These are phyloP conservation scores for Limonium bicolor DNA, from an alignment of 148 eudicot species.

Conservation along the genomic window DNA sequence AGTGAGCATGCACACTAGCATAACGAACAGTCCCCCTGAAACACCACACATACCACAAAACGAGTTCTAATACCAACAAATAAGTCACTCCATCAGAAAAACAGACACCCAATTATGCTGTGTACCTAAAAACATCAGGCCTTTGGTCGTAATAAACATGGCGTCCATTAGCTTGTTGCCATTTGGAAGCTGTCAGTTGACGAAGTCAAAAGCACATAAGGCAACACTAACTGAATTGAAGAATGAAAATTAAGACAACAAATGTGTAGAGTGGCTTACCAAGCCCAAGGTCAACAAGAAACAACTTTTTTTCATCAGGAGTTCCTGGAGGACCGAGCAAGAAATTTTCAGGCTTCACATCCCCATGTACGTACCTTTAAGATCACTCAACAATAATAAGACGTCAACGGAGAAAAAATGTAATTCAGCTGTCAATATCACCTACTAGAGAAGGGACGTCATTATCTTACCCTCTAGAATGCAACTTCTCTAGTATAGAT, in stretches of 20 bases:
- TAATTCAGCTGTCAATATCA: too few species aligned
- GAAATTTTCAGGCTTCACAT: slow-evolving; percentile 93
- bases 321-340: slow-evolving; percentile 87
- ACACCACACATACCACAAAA: not conserved
- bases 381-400: not conserved
- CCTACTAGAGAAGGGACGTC: too few species aligned
- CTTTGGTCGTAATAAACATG: slow-evolving; percentile 96
- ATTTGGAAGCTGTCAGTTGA: slow-evolving; percentile 48
- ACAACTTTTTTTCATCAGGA: slow-evolving; percentile 66
- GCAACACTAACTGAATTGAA: not conserved
- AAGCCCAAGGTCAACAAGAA: slow-evolving; percentile 89
- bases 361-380: slow-evolving; percentile 84
- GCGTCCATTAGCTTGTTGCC: slow-evolving; percentile 48
- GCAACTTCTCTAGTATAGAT: slow-evolving; percentile 83
- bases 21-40: slow-evolving; percentile 88
- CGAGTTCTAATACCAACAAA: not conserved
- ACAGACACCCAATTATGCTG: not conserved
- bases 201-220: not conserved
- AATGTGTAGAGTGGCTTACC: slow-evolving; percentile 39
- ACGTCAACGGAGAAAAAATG: not conserved
- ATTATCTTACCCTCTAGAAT: slow-evolving; percentile 61
- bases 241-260: too few species aligned
- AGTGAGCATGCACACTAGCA: slow-evolving; percentile 98
- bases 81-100: not conserved
- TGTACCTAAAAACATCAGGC: slow-evolving; percentile 84